Evolutionary conservation across 495 filamentous ascomycete species (phyloP).

Genomic region (Lichenothelia convexa): DNA sequence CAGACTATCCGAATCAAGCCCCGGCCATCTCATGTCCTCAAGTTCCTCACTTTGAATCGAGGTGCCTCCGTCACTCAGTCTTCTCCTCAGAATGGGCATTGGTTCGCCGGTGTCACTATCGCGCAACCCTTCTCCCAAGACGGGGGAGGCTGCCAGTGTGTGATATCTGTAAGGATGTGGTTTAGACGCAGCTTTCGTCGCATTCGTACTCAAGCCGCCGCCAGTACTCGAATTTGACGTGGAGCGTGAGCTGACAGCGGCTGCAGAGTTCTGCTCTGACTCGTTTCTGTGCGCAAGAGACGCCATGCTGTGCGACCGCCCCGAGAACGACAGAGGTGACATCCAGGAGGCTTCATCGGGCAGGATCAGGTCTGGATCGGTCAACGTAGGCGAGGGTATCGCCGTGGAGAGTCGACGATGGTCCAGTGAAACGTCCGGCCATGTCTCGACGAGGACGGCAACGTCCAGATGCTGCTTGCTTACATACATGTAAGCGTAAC

Average conservation of each 20-base stretch:
- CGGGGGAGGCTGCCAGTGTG: slow-evolving; percentile 12
- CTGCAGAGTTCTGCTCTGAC: not conserved
- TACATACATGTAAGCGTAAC: too few relatives aligned
- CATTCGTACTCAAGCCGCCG: not conserved
- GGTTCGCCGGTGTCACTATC: slow-evolving; percentile 1
- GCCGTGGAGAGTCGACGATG: too few relatives aligned
- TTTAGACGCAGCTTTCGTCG: slow-evolving; percentile 1
- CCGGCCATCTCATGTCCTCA: slow-evolving; percentile 14
- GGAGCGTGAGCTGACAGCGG: not conserved
- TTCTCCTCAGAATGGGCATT: slow-evolving; percentile 3
- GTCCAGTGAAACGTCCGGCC: too few relatives aligned
- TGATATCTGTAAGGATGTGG: slow-evolving; percentile 3
- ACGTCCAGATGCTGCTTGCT: too few relatives aligned
- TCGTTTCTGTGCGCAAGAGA: not conserved
- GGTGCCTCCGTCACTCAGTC: slow-evolving; percentile 11
- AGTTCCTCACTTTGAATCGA: slow-evolving; percentile 18
- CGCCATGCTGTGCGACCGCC: not conserved
- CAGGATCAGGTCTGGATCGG: slow-evolving; percentile 89
- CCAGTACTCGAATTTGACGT: not conserved
- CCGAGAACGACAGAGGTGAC: not conserved
- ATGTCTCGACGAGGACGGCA: too few relatives aligned
- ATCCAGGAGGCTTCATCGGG: slow-evolving; percentile 30
- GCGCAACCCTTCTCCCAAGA: slow-evolving; percentile 1
- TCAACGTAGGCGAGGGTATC: slow-evolving; percentile 66
- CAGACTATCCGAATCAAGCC: slow-evolving; percentile 8